These are phyloP conservation scores for Hypoxylon lienhwacheense DNA, from an alignment of 495 filamentous ascomycete genomes.

Conservation along the genomic window DNA sequence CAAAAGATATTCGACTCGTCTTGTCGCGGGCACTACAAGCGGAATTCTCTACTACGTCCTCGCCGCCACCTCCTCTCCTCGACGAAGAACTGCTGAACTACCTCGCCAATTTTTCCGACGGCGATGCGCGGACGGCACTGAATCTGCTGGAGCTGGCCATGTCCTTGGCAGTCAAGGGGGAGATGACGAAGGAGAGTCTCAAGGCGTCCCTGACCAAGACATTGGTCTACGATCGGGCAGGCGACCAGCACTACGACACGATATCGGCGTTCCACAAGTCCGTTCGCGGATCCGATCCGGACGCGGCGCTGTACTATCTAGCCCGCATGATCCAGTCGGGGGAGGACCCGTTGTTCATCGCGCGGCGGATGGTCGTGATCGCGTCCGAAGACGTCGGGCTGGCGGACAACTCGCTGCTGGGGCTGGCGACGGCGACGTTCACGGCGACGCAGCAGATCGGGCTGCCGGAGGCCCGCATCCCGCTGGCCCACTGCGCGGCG, in stretches of 20 bases:
- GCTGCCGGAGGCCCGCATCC: conserved; percentile 92
- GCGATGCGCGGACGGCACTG: conserved; percentile 88
- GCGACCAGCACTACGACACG: conserved; percentile 94
- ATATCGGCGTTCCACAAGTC: conserved; percentile 98
- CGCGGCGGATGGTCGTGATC: conserved; percentile 86
- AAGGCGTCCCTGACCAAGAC: conserved; percentile 84
- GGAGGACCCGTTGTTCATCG: conserved; percentile 91
- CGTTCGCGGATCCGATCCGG: conserved; percentile 79
- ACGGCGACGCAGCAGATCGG: conserved; percentile 87
- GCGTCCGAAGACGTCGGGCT: conserved; percentile 91
- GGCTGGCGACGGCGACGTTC: conserved; percentile 80
- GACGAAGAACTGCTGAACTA: conserved; percentile 78
- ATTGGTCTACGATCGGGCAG: conserved; percentile 89
- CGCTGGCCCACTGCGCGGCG: conserved; percentile 82
- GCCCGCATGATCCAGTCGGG: conserved; percentile 95
- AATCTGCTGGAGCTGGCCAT: conserved; percentile 91
- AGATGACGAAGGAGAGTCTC: conserved; percentile 64
- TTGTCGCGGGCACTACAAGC: conserved; percentile 69
- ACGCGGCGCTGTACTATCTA: conserved; percentile 91
- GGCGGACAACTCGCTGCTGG: conserved; percentile 83
- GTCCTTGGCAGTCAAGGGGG: conserved; percentile 43
- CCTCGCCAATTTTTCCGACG: conserved; percentile 82
- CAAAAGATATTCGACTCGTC: conserved; percentile 70
- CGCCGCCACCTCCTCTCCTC: conserved; percentile 58
- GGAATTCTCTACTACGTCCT: conserved; percentile 47